These are phyloP conservation scores for Tilletia walkeri DNA, from an alignment of 1,284 basidiomycete genomes.

Conservation along the genomic window DNA sequence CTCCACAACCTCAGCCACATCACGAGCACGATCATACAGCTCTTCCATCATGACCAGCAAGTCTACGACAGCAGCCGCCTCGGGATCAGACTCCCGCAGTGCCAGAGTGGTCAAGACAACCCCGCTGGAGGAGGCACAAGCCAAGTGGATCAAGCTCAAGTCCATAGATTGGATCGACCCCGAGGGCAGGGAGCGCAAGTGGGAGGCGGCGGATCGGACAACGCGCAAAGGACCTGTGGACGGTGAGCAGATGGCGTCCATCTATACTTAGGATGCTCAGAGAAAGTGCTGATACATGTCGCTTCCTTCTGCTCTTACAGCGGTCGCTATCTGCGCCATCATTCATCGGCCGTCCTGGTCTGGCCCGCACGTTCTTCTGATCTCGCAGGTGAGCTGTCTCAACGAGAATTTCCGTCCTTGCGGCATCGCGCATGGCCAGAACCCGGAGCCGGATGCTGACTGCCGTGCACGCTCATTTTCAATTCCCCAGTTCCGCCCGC, in stretches of 20 bases:
- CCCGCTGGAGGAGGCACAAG: slow-evolving; percentile 36
- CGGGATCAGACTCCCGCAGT: neutral
- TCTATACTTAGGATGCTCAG: no score
- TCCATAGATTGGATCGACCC: slow-evolving; percentile 53
- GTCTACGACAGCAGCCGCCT: neutral
- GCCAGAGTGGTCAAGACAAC: slow-evolving; percentile 31
- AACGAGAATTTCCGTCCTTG: slow-evolving; percentile 22
- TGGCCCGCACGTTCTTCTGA: slow-evolving; percentile 44
- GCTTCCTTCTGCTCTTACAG: slow-evolving; percentile 14
- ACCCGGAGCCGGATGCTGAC: neutral
- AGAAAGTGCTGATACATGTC: no score
- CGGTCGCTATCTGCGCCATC: slow-evolving; percentile 51
- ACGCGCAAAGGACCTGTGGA: slow-evolving; percentile 52
- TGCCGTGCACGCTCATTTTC: neutral
- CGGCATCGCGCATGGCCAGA: no score
- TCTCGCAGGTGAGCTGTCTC: slow-evolving; percentile 48
- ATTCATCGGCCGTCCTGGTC: slow-evolving; percentile 38
- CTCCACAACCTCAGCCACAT: no score
- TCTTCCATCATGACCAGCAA: slow-evolving; percentile 13
- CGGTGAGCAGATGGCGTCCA: slow-evolving; percentile 24
- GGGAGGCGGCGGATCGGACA: slow-evolving; percentile 52
- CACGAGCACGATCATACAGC: neutral
- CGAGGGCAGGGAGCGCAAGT: slow-evolving; percentile 45
- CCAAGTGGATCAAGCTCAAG: slow-evolving; percentile 52
- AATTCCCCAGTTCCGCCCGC: slow-evolving; percentile 20